Base-by-base conservation (phyloP, 2,329 filamentous ascomycete species). In the Coniella lustricola region DNA sequence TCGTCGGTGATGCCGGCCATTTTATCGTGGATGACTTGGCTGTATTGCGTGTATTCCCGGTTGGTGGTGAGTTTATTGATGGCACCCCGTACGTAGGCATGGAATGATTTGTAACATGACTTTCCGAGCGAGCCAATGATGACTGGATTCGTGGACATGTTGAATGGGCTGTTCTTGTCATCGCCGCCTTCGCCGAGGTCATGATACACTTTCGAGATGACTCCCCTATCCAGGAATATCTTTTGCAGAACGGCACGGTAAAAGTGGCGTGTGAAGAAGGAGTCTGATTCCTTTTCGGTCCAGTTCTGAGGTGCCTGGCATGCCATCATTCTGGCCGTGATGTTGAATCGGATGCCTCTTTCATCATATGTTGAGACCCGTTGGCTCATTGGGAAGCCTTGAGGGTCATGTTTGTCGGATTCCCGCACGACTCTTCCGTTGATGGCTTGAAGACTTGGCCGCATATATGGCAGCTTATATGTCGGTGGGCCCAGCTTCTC, bases 321-420 rank as follows among this genome's bases (percentile, higher is more conserved):
- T 3, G 91, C 91, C 91, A 97, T 96, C 85, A 95, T 95, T 38
- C 93, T 81, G 1, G 93, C 90, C 3, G 93, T 98, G 62, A 97
- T 95, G 66, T 98, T 97, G 49, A 97, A 75, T 20, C 87, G 79
- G 40, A 97, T 75, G 2, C 90, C 89, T 8, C 74, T 71, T 14
- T 67, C 70, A 17, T 71, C 65, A 57, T 84, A 77, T 3, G 64
- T 79, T 66, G 61, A 74, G 42, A 96, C 72, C 13, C 76, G 77
- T 38, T 83, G 72, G 50, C 87, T 94, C 85, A 98, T 93, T 0
- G 93, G 93, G 59, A 96, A 98, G 3, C 93, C 93, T 54, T 96
- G 84, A 0, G 88, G 87, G 59, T 97, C 93, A 57, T 78, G 82
- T n/a, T 81, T 79, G 46, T 76, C 76, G 1, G 85, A 83, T 37